Evolutionary conservation across 257 asterid genomes (phyloP), one percentile per base, ranked within the genome.

Genomic region (Cordia subcordata): DNA sequence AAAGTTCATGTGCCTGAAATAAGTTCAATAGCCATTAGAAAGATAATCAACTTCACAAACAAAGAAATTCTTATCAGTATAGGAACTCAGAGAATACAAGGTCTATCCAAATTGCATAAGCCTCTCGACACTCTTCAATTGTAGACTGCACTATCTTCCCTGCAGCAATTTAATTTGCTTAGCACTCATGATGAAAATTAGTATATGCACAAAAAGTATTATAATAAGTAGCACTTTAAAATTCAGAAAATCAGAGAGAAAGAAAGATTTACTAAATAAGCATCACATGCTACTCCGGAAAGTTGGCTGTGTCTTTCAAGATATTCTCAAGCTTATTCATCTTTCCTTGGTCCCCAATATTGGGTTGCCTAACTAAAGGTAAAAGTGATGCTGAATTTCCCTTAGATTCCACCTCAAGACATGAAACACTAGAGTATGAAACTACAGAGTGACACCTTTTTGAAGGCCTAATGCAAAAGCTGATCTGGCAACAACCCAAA

Each of bases 131-230:
- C 69, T 93, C 97, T 67, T 93, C 99, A 53, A 86, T 52, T 49
- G 99, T 93, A 47, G 97, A 89, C 84, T 85, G 95, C 64, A 89
- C 85, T 72, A 93, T 93, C 81, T 93, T 93, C 73, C 99, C 97
- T 93, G 99, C 78, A 78, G 35, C 35, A 27, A 27, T 27, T 27
- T 27, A 3, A 27, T 6, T 47, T 58, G 47, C 13, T 69, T 63
- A 72, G 70, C 63, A 55, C 20, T 55, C 63, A 60, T 60, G 16
- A 74, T 61, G 53, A 27, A 67, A 44, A 19, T 52, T 42, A 23
- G 12, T 27, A 16, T 11, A 22, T 20, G 65, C 10, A 8, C 44
- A 8, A n/a, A 13, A 22, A 19, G 17, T 27, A 55, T 37, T 58
- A 27, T 58, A 18, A 4, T 47, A 45, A 58, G 15, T 19, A 51